A percentile compares a stretch with the other conserved stretches of the same genome.
Evolutionary conservation across 148 eudicot species (phyloP).

Genomic region (Camellia japonica): DNA sequence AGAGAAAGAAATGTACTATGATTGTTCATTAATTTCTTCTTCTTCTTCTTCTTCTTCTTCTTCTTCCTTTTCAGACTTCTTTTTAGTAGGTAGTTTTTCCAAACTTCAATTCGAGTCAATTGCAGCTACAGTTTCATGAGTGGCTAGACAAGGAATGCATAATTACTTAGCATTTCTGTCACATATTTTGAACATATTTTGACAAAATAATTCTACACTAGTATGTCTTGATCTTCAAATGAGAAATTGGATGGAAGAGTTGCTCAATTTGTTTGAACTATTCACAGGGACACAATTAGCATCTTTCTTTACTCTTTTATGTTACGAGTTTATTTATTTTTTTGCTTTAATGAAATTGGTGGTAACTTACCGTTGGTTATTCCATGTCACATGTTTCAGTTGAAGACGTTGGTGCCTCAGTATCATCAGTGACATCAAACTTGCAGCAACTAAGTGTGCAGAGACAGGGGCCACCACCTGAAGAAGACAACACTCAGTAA

Average conservation of each 20-base stretch:
- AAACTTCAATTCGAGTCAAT: background rate
- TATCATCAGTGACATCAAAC: conserved; percentile 60
- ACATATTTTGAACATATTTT: background rate
- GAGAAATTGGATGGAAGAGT: background rate
- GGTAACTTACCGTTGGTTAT: background rate
- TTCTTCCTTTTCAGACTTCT: background rate
- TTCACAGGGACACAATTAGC: background rate
- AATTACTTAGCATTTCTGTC: background rate
- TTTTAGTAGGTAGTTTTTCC: background rate
- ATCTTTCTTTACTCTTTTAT: background rate
- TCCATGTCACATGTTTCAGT: conserved; percentile 24
- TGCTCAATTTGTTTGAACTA: background rate
- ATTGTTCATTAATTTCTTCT: background rate
- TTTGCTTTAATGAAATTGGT: background rate
- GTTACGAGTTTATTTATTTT: background rate
- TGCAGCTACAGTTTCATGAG: background rate
- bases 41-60: background rate
- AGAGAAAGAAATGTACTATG: background rate
- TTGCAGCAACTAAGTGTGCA: conserved; percentile 60
- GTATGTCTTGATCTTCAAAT: background rate
- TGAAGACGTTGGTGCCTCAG: conserved; percentile 45
- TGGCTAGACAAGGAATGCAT: background rate
- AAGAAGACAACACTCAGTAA: conserved; percentile 71
- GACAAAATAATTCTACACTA: background rate
- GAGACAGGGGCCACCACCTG: conserved; percentile 45